Percentiles rank a stretch among this genome's conserved stretches.
Evolutionary conservation across 331 rosid species (phyloP).

Genomic region (Acacia pycnantha): DNA sequence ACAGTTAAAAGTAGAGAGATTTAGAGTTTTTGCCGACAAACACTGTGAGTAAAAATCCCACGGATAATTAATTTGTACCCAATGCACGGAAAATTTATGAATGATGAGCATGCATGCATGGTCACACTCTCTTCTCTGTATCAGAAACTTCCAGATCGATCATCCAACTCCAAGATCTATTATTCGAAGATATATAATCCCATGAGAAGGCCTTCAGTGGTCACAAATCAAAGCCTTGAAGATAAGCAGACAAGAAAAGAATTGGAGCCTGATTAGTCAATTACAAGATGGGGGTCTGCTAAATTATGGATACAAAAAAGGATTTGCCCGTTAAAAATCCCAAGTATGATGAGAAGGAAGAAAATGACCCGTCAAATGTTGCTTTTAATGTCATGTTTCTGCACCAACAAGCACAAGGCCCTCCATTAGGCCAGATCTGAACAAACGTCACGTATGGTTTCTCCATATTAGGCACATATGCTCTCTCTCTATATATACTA

Average conservation of each 20-base stretch:
- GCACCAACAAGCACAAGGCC: conserved; percentile 2
- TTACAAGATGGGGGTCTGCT: neutral
- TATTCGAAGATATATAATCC: neutral
- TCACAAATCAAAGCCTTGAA: neutral
- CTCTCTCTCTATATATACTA: too few relatives aligned
- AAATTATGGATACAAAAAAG: neutral
- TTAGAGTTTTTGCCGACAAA: neutral
- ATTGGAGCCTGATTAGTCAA: neutral
- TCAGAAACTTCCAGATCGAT: neutral
- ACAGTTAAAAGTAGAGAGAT: neutral
- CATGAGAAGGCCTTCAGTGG: neutral
- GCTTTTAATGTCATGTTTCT: conserved; percentile 27
- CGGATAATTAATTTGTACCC: neutral
- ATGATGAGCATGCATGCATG: too few relatives aligned
- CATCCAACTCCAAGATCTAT: neutral
- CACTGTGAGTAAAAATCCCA: neutral
- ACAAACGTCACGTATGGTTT: neutral
- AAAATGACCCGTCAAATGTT: neutral
- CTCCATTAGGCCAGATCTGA: neutral
- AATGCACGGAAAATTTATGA: neutral
- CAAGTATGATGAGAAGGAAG: neutral
- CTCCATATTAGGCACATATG: neutral
- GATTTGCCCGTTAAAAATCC: neutral
- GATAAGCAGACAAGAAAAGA: neutral
- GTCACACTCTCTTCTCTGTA: neutral